phyloP scores from a whole-genome alignment of 176 grass and related monocot genomes.

The Leersia perrieri region DNA sequence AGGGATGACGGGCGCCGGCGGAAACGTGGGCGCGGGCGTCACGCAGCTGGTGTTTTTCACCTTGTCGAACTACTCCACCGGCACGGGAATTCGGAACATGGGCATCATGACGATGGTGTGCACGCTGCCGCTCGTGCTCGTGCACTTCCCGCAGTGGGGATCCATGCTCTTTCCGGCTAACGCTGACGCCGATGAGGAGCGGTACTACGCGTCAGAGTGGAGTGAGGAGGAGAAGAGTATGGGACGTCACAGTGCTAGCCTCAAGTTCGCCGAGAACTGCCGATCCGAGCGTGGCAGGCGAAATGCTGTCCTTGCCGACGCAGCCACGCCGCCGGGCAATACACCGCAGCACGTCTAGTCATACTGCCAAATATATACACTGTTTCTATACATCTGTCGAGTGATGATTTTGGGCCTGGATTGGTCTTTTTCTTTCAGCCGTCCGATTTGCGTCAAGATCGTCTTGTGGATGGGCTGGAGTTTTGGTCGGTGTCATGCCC shows the following conservation, averaged over 20 bases:
- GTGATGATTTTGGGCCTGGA: too few relatives aligned
- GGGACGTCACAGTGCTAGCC: conserved; percentile 40
- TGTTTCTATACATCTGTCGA: too few relatives aligned
- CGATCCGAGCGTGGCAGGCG: conserved; percentile 60
- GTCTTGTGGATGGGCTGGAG: too few relatives aligned
- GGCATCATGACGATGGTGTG: conserved; percentile 92
- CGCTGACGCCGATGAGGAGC: conserved; percentile 35
- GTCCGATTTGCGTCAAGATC: too few relatives aligned
- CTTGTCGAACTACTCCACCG: conserved; percentile 52
- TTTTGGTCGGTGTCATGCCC: too few relatives aligned
- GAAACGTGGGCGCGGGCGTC: conserved; percentile 69
- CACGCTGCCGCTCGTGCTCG: conserved; percentile 48
- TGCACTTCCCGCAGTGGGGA: conserved; percentile 90
- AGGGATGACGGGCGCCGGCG: conserved; percentile 67
- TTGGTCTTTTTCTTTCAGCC: too few relatives aligned
- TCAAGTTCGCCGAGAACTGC: conserved; percentile 75
- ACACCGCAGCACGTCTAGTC: conserved; percentile 58
- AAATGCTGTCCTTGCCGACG: not conserved
- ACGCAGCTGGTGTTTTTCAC: conserved; percentile 94
- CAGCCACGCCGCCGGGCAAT: conserved; percentile 42
- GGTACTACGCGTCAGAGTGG: conserved; percentile 65
- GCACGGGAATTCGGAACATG: conserved; percentile 55
- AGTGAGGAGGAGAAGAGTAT: conserved; percentile 52
- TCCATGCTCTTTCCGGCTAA: conserved; percentile 74
- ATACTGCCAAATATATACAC: too few relatives aligned